phyloP scores from a whole-genome alignment of 257 asterid species.

The Solanum lycopersicoides region DNA sequence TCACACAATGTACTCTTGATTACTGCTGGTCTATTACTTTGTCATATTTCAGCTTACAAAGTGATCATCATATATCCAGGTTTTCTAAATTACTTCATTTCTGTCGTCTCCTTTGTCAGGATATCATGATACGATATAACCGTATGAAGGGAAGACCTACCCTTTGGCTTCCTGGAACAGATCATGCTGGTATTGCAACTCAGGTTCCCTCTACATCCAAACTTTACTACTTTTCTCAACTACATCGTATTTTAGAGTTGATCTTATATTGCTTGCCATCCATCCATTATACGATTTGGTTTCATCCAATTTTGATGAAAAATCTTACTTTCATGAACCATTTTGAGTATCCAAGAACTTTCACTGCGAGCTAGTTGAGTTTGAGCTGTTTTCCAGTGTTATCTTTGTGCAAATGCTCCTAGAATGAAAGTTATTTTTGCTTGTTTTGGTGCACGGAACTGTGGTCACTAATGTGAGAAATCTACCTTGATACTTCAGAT shows the following conservation, averaged over 20 bases:
- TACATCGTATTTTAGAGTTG: neutral
- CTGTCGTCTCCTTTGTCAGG: constrained; percentile 33
- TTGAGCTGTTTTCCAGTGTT: neutral
- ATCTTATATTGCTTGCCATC: neutral
- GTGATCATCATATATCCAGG: neutral
- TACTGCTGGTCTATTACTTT: neutral
- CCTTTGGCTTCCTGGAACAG: constrained; percentile 99
- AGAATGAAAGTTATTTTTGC: neutral
- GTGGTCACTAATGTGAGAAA: neutral
- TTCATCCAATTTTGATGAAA: neutral
- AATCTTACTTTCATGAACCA: neutral
- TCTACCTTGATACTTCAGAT: neutral
- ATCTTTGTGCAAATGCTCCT: neutral
- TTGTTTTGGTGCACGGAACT: neutral
- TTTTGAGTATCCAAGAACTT: neutral
- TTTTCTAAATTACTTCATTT: neutral
- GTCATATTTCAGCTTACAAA: neutral
- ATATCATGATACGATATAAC: constrained; percentile 85
- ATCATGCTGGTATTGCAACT: constrained; percentile 99
- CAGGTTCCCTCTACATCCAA: constrained; percentile 54
- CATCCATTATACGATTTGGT: neutral
- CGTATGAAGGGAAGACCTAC: constrained; percentile 95
- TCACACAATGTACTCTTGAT: neutral
- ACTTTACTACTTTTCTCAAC: neutral
- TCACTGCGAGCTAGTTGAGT: neutral